Conservation (phyloP, 148 eudicot genomes). For the Spergularia bocconei region DNA sequence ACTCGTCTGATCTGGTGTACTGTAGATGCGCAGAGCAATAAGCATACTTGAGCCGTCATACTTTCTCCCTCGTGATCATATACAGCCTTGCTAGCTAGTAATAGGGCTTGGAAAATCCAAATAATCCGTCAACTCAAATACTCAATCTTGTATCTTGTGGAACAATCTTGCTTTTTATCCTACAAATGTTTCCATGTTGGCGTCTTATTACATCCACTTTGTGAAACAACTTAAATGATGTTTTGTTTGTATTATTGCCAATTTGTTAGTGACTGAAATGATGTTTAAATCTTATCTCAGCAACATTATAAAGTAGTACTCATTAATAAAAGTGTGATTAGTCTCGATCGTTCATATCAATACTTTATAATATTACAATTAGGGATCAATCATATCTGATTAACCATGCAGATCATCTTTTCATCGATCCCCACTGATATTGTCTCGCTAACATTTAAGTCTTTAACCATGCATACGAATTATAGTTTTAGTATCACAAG, state of each 20-base stretch:
- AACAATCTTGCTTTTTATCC: neutral
- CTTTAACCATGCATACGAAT: conserved; percentile 5
- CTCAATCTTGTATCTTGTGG: neutral
- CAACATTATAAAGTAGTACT: too few species aligned
- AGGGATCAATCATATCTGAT: neutral
- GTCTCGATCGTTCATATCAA: neutral
- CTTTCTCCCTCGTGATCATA: too few species aligned
- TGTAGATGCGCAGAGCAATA: too few species aligned
- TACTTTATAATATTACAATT: neutral
- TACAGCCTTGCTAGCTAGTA: neutral
- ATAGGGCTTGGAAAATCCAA: neutral
- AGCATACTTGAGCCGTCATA: too few species aligned
- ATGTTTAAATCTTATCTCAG: conserved; percentile 15
- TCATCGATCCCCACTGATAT: neutral
- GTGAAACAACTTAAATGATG: conserved; percentile 22
- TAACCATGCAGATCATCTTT: neutral
- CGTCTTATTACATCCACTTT: conserved; percentile 9
- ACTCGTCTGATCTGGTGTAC: too few species aligned
- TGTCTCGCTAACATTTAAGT: neutral
- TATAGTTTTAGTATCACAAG: too few species aligned
- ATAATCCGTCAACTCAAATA: neutral
- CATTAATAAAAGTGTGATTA: neutral
- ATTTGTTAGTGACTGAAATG: conserved; percentile 6
- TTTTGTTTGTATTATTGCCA: neutral
- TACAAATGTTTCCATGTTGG: conserved; percentile 25